These are phyloP conservation scores for Tausonia pullulans DNA, from an alignment of 1,284 basidiomycete species.

Conservation along the genomic window DNA sequence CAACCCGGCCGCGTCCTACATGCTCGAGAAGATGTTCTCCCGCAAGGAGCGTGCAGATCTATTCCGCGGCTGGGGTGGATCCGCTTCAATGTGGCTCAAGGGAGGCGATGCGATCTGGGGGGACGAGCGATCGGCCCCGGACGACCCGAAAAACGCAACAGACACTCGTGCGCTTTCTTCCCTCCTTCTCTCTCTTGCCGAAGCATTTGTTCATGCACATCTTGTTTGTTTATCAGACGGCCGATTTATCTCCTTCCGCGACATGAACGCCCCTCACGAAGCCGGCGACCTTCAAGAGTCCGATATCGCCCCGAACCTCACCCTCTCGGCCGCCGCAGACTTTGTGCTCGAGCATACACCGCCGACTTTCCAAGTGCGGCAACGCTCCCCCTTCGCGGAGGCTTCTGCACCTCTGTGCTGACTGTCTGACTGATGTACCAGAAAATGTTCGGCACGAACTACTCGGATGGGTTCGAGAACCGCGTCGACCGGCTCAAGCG, in stretches of 20 bases:
- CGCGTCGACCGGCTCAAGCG: conserved; percentile 51
- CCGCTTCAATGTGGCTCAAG: conserved; percentile 88
- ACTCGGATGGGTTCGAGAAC: conserved; percentile 84
- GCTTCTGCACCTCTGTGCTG: not conserved
- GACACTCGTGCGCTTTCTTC: conserved; percentile 5
- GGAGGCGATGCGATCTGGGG: conserved; percentile 42
- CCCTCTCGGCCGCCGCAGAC: conserved; percentile 56
- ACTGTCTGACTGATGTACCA: conserved; percentile 28
- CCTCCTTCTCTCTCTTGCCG: not conserved
- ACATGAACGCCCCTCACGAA: conserved; percentile 25
- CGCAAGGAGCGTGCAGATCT: conserved; percentile 77
- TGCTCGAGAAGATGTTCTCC: conserved; percentile 64
- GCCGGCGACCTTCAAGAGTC: conserved; percentile 27
- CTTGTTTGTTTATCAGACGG: conserved; percentile 40
- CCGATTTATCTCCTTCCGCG: conserved; percentile 69
- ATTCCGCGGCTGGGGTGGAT: conserved; percentile 92
- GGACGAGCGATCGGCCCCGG: conserved; percentile 50
- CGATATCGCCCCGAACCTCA: conserved; percentile 56
- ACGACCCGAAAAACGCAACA: conserved; percentile 44
- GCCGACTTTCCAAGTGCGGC: conserved; percentile 58
- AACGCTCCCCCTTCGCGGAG: not conserved
- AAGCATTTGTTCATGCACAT: not conserved
- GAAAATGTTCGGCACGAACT: conserved; percentile 83
- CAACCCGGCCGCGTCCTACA: conserved; percentile 40
- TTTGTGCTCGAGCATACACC: conserved; percentile 84